A percentile compares a stretch with the other conserved stretches of the same genome.
Evolutionary conservation across 176 grass and related monocot species (phyloP).

Genomic region (Lolium rigidum): DNA sequence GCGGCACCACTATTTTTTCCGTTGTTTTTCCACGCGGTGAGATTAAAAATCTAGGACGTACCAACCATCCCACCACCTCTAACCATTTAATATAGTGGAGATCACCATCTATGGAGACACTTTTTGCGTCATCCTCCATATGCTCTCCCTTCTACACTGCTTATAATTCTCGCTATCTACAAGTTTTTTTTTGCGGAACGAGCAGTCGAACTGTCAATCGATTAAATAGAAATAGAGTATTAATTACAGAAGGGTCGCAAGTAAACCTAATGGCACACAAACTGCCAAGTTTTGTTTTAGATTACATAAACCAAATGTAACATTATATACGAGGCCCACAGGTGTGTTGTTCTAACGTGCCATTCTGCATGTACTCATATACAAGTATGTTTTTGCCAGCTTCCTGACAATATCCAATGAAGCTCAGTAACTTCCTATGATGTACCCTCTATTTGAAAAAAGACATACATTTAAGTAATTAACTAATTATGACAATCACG

Average conservation of each 20-base stretch:
- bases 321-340: background rate
- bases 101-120: too few species aligned
- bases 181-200: background rate
- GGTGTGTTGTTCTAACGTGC: background rate
- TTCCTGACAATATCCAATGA: background rate
- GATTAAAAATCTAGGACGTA: too few species aligned
- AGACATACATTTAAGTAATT: background rate
- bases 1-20: too few species aligned
- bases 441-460: background rate
- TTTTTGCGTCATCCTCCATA: background rate
- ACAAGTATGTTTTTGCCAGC: background rate
- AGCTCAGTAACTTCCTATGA: background rate
- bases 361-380: background rate
- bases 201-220: too few species aligned
- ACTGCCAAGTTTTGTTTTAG: background rate
- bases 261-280: too few species aligned
- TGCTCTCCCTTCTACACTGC: background rate
- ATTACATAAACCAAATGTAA: background rate
- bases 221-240: too few species aligned
- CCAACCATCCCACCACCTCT: too few species aligned
- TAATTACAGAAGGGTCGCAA: too few species aligned
- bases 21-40: too few species aligned
- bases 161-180: background rate
- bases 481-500: too few species aligned
- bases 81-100: too few species aligned